phyloP scores from a whole-genome alignment of 108 stramenopile species.

The Cyclostephanos invisitatus region DNA sequence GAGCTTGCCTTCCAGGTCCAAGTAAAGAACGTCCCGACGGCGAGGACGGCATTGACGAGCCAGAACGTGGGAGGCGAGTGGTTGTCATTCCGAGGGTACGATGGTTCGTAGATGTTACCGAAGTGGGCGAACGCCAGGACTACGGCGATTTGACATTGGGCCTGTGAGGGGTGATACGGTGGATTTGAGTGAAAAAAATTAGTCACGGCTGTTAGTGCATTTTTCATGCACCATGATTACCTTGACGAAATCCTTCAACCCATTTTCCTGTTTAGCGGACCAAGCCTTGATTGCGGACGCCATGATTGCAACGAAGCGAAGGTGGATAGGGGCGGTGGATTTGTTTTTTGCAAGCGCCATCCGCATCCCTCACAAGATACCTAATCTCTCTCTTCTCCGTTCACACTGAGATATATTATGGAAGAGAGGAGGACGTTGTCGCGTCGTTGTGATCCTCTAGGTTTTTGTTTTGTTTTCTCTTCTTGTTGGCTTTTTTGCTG shows the following conservation, averaged over 20 bases:
- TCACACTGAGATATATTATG: too few relatives aligned
- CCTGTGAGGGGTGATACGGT: conserved; percentile 8
- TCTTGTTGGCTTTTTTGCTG: too few relatives aligned
- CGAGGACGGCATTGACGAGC: conserved; percentile 54
- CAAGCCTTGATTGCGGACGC: conserved; percentile 36
- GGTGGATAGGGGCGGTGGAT: not conserved
- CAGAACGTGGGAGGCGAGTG: conserved; percentile 64
- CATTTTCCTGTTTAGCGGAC: conserved; percentile 45
- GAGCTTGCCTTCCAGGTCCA: conserved; percentile 50
- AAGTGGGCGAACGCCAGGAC: conserved; percentile 53
- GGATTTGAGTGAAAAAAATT: not conserved
- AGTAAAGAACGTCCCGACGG: conserved; percentile 39
- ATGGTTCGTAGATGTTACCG: conserved; percentile 56
- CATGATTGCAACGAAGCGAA: conserved; percentile 10
- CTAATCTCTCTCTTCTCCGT: too few relatives aligned
- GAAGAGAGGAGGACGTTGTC: too few relatives aligned
- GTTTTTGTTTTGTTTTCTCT: too few relatives aligned
- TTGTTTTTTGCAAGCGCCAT: not conserved
- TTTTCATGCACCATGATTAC: too few relatives aligned
- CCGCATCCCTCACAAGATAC: not conserved
- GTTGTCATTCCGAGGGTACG: conserved; percentile 74
- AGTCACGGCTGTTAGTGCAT: too few relatives aligned
- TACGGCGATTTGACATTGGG: conserved; percentile 58
- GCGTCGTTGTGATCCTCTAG: too few relatives aligned
- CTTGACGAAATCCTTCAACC: conserved; percentile 37